These are phyloP conservation scores for Abelmoschus esculentus DNA, from an alignment of 345 rosid genomes.

Conservation along the genomic window DNA sequence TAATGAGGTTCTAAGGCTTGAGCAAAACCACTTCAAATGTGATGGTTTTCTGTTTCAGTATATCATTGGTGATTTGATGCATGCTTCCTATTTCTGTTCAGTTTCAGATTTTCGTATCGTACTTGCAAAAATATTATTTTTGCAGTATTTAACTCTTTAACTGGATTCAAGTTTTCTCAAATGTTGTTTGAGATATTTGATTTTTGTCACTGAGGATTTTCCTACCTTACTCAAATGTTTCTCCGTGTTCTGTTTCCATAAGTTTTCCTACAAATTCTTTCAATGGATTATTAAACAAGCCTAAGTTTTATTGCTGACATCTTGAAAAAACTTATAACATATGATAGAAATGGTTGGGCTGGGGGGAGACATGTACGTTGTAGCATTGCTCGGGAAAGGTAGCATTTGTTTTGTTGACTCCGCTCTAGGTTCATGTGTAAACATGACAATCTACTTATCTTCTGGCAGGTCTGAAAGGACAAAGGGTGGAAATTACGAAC, in stretches of 20 bases:
- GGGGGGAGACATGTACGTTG: neutral
- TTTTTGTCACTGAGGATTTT: neutral
- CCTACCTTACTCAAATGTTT: neutral
- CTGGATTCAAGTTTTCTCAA: neutral
- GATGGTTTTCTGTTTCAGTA: neutral
- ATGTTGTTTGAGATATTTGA: neutral
- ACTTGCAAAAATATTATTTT: neutral
- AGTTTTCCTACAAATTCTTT: neutral
- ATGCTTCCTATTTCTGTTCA: neutral
- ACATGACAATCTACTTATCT: neutral
- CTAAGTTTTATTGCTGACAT: neutral
- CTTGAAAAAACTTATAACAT: neutral
- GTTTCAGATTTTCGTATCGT: neutral
- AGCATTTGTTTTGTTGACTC: neutral
- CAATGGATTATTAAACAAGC: constrained; percentile 3
- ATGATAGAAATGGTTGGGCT: constrained; percentile 1
- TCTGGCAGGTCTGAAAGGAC: constrained; percentile 1
- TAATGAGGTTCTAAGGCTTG: neutral
- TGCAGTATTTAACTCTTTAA: neutral
- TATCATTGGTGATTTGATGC: constrained; percentile 1
- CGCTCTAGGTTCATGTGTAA: neutral
- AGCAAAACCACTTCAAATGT: neutral
- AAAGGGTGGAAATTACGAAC: neutral
- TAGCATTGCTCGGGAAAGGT: neutral
- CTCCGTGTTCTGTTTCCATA: neutral